Evolutionary conservation across 2,329 filamentous ascomycete genomes (phyloP), one percentile per base, ranked within the genome.

Genomic region (Arachnopeziza araneosa): DNA sequence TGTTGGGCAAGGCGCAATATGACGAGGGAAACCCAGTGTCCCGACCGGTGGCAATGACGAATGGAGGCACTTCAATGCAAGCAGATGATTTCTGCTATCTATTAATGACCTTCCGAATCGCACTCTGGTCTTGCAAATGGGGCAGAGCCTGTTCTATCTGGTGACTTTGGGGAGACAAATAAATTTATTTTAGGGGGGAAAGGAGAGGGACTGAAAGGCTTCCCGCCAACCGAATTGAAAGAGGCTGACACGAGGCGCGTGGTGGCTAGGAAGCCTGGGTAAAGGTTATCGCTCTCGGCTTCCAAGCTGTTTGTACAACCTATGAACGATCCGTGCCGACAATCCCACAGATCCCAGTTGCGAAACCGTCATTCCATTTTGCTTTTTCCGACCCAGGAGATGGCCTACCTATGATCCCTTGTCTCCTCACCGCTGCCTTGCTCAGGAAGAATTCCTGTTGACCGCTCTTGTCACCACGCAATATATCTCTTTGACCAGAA

Each of bases 171-270:
- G 52, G 21, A 12, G 23, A 53, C 55, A 58, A 55, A 24, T 51
- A 50, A 50, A 51, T 19, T 21, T 26, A n/a, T 32, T 44, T 19
- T 44, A 44, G 36, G 36, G 14, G n/a, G 17, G 17, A 44, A 44
- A 44, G 36, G 36, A 44, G 36, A 5, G 17, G 36, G 17, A 17
- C 12, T 14, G 36, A 44, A 12, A 44, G 36, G 2, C 6, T 56
- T 55, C 63, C 63, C 54, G 59, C 67, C 64, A 68, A 66, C 66
- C 60, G 60, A 56, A 63, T 58, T 50, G 32, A 22, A 54, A 60
- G 58, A 66, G 63, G 56, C 60, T 67, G 61, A 64, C 67, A 68
- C 68, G 68, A 66, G 66, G 66, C 51, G 23, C 30, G 51, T 50
- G 55, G 24, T 50, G 55, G 24, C 22, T n/a, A 50, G 12, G 50